Conservation (phyloP, 495 filamentous ascomycete species). For the Penicillium angulare region DNA sequence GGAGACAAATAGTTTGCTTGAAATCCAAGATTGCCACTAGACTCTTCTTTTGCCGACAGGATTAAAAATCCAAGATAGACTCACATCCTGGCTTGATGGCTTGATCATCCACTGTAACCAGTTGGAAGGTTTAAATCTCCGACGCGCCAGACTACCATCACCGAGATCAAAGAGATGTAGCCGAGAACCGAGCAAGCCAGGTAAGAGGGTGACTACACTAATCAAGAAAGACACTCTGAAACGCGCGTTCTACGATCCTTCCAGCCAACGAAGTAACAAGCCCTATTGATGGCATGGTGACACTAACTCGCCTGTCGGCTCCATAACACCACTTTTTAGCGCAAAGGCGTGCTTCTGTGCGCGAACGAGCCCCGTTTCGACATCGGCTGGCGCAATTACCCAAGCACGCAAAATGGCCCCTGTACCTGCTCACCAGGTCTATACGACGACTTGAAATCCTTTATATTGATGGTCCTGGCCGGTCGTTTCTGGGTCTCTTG, state of each 20-base stretch:
- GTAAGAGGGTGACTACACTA: neutral
- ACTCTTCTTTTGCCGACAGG: neutral
- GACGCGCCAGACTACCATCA: neutral
- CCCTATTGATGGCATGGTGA: neutral
- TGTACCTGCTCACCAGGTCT: conserved; percentile 9
- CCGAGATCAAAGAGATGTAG: neutral
- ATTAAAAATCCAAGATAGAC: neutral
- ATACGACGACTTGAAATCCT: conserved; percentile 2
- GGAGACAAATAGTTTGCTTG: too few relatives aligned
- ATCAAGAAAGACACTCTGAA: neutral
- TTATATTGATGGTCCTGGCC: conserved; percentile 7
- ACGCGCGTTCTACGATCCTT: conserved; percentile 1
- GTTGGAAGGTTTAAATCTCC: neutral
- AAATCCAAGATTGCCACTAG: too few relatives aligned
- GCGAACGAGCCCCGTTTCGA: conserved; percentile 2
- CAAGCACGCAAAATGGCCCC: conserved; percentile 20
- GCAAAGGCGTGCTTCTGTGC: conserved; percentile 14
- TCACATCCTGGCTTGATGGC: neutral
- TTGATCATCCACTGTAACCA: conserved; percentile 1
- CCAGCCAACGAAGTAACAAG: neutral
- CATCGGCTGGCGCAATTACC: neutral
- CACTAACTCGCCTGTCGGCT: conserved; percentile 14
- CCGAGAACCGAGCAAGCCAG: conserved; percentile 2
- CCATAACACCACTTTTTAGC: conserved; percentile 11
- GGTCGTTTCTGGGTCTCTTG: conserved; percentile 5